Evolutionary conservation across 345 rosid species (phyloP).

Genomic region (Rhodamnia rubescens): DNA sequence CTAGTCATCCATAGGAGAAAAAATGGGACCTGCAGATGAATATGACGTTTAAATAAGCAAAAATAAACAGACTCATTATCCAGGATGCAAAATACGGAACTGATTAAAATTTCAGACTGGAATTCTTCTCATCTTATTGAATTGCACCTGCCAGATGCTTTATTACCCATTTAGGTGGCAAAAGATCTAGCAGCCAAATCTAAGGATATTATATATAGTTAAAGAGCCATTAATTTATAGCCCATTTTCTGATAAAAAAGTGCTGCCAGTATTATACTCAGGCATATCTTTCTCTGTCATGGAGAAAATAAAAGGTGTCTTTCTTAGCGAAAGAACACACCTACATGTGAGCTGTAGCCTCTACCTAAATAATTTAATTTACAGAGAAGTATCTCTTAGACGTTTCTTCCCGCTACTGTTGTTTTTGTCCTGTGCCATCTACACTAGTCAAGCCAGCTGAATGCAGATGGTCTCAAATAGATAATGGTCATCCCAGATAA

Average conservation of each 20-base stretch:
- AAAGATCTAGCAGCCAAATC: not conserved
- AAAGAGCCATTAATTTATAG: not conserved
- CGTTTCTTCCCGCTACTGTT: not conserved
- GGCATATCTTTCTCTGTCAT: not conserved
- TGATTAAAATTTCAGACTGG: not conserved
- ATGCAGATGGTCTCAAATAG: not conserved
- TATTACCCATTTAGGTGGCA: not conserved
- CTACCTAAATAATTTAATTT: not conserved
- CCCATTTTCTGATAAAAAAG: not conserved
- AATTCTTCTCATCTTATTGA: not conserved
- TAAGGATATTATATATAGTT: not conserved
- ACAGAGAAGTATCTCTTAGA: not conserved
- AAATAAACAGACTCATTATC: not conserved
- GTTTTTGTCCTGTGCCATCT: not conserved
- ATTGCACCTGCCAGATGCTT: not conserved
- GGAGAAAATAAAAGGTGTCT: not conserved
- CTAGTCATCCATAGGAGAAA: constrained; percentile 72
- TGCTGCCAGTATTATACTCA: not conserved
- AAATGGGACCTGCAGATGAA: constrained; percentile 56
- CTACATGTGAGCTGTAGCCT: not conserved
- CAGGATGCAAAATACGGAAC: not conserved
- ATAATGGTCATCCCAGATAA: not conserved
- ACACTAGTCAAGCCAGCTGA: not conserved
- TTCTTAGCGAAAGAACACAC: not conserved
- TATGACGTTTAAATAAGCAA: not conserved